These are phyloP conservation scores for Termitomyces sp. DNA, from an alignment of 768 basidiomycete genomes.

Conservation along the genomic window DNA sequence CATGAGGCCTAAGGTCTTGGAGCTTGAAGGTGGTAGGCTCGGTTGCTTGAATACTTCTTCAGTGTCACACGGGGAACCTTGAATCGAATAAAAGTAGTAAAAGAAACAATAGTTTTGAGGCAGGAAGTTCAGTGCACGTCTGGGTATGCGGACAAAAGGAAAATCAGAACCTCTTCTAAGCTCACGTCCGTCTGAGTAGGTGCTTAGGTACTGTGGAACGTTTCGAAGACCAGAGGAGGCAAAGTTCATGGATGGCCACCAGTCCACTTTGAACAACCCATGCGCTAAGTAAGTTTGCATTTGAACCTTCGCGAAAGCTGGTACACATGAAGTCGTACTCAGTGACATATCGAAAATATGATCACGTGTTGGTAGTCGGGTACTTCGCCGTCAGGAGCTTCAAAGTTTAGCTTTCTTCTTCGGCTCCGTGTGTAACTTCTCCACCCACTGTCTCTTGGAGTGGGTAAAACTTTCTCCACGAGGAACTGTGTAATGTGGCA, in stretches of 20 bases:
- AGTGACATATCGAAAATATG: background rate
- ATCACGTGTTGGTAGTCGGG: background rate
- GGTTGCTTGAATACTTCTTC: too few relatives aligned
- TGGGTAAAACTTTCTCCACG: conserved; percentile 21
- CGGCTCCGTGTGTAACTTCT: conserved; percentile 16
- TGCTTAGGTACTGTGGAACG: background rate
- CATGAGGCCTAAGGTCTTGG: too few relatives aligned
- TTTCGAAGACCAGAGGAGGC: background rate
- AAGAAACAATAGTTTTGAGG: too few relatives aligned
- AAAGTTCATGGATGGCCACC: background rate
- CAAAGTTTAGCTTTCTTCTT: conserved; percentile 10
- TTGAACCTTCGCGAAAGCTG: background rate
- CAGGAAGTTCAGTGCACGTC: too few relatives aligned
- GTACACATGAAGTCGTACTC: background rate
- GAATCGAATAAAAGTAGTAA: too few relatives aligned
- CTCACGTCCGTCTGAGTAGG: background rate
- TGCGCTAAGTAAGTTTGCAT: background rate
- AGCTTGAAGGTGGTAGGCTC: too few relatives aligned
- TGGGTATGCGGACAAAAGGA: background rate
- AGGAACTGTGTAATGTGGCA: conserved; percentile 17
- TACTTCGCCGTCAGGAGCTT: background rate
- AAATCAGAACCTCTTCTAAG: background rate
- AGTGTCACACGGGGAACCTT: too few relatives aligned
- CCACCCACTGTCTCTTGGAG: conserved; percentile 17
- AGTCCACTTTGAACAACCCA: background rate